These are phyloP conservation scores for Pulveroboletus ravenelii DNA, from an alignment of 768 basidiomycete species.

Conservation along the genomic window DNA sequence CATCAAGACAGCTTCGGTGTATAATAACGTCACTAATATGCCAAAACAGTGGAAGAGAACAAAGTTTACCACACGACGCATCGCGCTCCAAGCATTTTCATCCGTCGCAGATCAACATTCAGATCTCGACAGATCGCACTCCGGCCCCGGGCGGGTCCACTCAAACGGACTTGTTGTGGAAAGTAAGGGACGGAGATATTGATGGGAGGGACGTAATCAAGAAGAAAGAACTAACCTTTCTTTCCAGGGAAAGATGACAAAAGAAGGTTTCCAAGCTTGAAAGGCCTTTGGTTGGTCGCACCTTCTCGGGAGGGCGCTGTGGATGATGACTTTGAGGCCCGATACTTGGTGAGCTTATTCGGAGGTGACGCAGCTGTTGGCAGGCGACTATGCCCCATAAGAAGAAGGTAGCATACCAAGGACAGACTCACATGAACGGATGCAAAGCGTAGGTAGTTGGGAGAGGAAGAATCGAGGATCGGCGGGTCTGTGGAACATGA, in stretches of 20 bases:
- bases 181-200: background rate
- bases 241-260: slow-evolving; percentile 94
- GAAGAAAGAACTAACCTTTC: slow-evolving; percentile 52
- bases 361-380: slow-evolving; percentile 16
- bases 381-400: slow-evolving; percentile 12
- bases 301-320: slow-evolving; percentile 5
- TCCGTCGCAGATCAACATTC: slow-evolving; percentile 67
- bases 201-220: background rate
- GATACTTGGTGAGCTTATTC: slow-evolving; percentile 12
- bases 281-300: slow-evolving; percentile 15
- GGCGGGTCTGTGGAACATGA: slow-evolving; percentile 1
- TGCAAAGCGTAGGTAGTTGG: slow-evolving; percentile 12
- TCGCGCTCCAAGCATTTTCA: slow-evolving; percentile 66
- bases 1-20: slow-evolving; percentile 68
- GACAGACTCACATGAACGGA: slow-evolving; percentile 17
- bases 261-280: slow-evolving; percentile 75
- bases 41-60: background rate
- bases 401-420: background rate
- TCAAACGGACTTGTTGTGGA: slow-evolving; percentile 52
- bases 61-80: slow-evolving; percentile 71
- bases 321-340: slow-evolving; percentile 5
- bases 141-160: slow-evolving; percentile 74
- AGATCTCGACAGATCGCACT: slow-evolving; percentile 81
- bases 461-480: slow-evolving; percentile 11
- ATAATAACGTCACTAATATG: background rate